Evolutionary conservation across 2,329 filamentous ascomycete species (phyloP).

Genomic region (Stenocarpella maydis): DNA sequence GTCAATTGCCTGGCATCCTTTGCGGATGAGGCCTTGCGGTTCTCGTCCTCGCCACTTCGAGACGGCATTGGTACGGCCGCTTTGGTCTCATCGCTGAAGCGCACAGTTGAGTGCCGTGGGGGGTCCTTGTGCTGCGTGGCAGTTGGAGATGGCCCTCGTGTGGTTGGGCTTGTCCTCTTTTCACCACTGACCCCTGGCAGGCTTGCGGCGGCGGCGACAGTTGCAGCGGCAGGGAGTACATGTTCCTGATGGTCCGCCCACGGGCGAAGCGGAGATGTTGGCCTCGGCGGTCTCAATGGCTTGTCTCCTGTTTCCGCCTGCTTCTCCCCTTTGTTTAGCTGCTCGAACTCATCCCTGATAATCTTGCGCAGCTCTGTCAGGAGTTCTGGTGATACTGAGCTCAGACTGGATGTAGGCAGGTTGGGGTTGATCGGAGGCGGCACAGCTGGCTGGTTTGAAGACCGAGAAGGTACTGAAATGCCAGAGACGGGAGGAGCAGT

Average conservation of each 20-base stretch:
- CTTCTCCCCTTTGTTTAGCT: conserved; percentile 27
- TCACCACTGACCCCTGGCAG: conserved; percentile 23
- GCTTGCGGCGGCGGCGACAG: conserved; percentile 8
- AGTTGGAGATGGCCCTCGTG: conserved; percentile 3
- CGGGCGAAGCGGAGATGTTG: conserved; percentile 17
- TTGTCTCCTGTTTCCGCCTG: conserved; percentile 3
- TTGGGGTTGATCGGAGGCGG: conserved; percentile 1
- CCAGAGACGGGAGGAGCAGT: conserved; percentile 9
- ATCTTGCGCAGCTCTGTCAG: conserved; percentile 38
- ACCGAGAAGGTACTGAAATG: neutral
- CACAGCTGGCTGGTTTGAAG: conserved; percentile 2
- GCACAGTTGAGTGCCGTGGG: conserved; percentile 25
- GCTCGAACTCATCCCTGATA: conserved; percentile 38
- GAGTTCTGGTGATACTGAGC: conserved; percentile 34
- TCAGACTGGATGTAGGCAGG: conserved; percentile 6
- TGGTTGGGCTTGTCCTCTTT: conserved; percentile 11
- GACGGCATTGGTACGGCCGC: conserved; percentile 15
- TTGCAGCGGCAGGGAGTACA: neutral
- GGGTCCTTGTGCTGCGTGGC: conserved; percentile 16
- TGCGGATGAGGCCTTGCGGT: neutral
- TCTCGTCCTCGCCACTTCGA: conserved; percentile 10
- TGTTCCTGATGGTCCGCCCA: neutral
- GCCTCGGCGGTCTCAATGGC: conserved; percentile 4
- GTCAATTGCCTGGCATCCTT: conserved; percentile 53
- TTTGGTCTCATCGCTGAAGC: conserved; percentile 34